Evolutionary conservation across 108 stramenopile species (phyloP).

Genomic region (Cyclotella choctawhatcheeana): DNA sequence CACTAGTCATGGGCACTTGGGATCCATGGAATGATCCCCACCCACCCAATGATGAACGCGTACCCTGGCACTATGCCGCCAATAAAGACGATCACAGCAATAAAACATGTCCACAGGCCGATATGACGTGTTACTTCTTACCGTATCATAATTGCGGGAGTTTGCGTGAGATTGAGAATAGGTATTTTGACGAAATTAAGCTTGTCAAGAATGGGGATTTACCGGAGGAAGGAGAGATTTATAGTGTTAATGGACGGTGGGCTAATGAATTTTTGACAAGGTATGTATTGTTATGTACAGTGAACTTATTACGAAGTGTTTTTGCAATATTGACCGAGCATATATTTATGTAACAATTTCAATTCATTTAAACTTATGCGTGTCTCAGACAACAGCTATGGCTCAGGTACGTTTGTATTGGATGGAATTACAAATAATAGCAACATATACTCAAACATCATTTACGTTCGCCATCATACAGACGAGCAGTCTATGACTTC

Average conservation of each 20-base stretch:
- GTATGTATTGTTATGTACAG: too few species aligned
- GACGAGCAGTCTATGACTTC: conserved; percentile 37
- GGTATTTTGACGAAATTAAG: not conserved
- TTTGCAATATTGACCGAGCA: too few species aligned
- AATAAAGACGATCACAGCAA: conserved; percentile 29
- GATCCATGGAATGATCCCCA: conserved; percentile 1
- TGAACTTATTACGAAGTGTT: too few species aligned
- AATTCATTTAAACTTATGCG: not conserved
- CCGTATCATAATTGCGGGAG: conserved; percentile 38
- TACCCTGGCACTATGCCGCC: conserved; percentile 36
- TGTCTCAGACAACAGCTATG: conserved; percentile 31
- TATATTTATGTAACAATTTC: not conserved
- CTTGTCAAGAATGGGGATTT: conserved; percentile 5
- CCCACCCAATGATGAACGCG: conserved; percentile 6
- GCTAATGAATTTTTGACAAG: conserved; percentile 38
- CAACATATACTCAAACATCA: not conserved
- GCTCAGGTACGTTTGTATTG: conserved; percentile 10
- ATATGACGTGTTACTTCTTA: conserved; percentile 44
- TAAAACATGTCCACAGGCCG: conserved; percentile 19
- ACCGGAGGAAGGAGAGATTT: conserved; percentile 20
- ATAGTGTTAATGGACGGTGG: conserved; percentile 5
- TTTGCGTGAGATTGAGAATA: conserved; percentile 10
- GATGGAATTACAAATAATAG: not conserved
- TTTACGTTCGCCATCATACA: not conserved
- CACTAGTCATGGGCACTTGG: conserved; percentile 14